These are phyloP conservation scores for Apiotrichum sp. DNA, from an alignment of 1,284 basidiomycete species.

Conservation along the genomic window DNA sequence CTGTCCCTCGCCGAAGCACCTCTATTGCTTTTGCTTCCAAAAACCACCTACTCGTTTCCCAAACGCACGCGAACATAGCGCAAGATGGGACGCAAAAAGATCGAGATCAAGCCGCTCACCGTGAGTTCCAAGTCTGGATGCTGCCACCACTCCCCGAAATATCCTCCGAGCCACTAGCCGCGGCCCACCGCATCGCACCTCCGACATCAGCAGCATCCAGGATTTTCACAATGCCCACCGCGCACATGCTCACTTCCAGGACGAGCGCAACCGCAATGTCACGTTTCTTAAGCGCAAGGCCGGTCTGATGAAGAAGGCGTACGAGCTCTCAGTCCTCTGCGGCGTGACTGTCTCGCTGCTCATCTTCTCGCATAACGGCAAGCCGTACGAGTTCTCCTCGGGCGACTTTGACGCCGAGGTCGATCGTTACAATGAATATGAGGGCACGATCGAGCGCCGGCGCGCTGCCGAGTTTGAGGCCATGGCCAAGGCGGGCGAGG, in stretches of 20 bases:
- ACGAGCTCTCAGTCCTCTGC: constrained; percentile 46
- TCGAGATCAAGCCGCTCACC: constrained; percentile 43
- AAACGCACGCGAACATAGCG: neutral
- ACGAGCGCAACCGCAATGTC: constrained; percentile 42
- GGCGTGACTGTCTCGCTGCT: constrained; percentile 45
- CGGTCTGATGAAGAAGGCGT: constrained; percentile 48
- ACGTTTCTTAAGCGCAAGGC: constrained; percentile 43
- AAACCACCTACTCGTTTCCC: no score
- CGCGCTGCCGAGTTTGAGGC: constrained; percentile 45
- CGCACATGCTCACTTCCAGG: constrained; percentile 19
- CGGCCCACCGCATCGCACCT: neutral
- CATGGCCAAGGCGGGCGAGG: constrained; percentile 37
- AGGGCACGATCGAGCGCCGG: constrained; percentile 45
- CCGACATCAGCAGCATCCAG: no score
- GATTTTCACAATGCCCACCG: no score
- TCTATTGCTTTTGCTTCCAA: no score
- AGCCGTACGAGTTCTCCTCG: constrained; percentile 45
- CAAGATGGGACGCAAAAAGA: constrained; percentile 47
- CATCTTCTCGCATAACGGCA: constrained; percentile 43
- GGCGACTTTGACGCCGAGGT: constrained; percentile 41
- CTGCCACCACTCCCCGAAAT: no score
- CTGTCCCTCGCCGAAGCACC: no score
- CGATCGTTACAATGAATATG: constrained; percentile 45
- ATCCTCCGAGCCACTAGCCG: neutral
- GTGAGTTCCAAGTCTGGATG: constrained; percentile 24